Percentiles rank a stretch among this genome's conserved stretches.
These are phyloP conservation scores for Suhomyces bolitotheri DNA, from an alignment of 1,139 yeast species.

Conservation along the genomic window DNA sequence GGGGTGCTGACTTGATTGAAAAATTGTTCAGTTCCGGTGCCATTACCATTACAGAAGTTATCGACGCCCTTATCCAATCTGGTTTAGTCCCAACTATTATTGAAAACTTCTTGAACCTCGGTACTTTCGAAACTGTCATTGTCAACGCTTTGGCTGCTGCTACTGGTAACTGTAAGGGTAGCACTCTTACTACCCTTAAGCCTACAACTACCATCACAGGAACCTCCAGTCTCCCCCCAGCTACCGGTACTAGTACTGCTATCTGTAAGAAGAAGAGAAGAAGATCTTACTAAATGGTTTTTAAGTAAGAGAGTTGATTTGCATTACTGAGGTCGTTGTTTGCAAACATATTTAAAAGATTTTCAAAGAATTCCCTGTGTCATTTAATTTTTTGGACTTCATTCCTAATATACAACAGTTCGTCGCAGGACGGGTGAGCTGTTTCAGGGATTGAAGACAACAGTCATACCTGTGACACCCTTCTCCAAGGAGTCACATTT, in stretches of 20 bases:
- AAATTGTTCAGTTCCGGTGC: constrained; percentile 34
- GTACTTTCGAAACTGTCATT: constrained; percentile 42
- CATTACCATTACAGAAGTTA: constrained; percentile 29
- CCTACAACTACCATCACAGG: constrained; percentile 21
- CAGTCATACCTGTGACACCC: constrained; percentile 10
- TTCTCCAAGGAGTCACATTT: constrained; percentile 8
- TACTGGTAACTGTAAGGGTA: constrained; percentile 40
- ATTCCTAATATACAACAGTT: constrained; percentile 1
- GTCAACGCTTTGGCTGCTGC: constrained; percentile 51
- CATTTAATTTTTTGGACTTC: constrained; percentile 4
- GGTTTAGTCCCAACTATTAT: constrained; percentile 43
- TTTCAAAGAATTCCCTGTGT: constrained; percentile 3
- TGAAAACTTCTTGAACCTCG: constrained; percentile 42
- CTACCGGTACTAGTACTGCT: constrained; percentile 19
- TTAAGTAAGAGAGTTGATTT: too few species aligned
- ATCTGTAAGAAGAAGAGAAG: constrained; percentile 30
- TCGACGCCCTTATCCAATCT: constrained; percentile 36
- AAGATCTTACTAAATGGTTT: constrained; percentile 28
- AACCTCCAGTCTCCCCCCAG: constrained; percentile 17
- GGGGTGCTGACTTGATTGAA: constrained; percentile 43
- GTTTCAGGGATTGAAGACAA: neutral
- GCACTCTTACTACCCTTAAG: constrained; percentile 28
- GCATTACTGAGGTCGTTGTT: too few species aligned
- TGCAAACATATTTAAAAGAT: too few species aligned
- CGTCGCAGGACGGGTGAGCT: constrained; percentile 12